A percentile compares a stretch with the other conserved stretches of the same genome.
phyloP scores from a whole-genome alignment of 257 asterid genomes.

The Rauvolfia tetraphylla region DNA sequence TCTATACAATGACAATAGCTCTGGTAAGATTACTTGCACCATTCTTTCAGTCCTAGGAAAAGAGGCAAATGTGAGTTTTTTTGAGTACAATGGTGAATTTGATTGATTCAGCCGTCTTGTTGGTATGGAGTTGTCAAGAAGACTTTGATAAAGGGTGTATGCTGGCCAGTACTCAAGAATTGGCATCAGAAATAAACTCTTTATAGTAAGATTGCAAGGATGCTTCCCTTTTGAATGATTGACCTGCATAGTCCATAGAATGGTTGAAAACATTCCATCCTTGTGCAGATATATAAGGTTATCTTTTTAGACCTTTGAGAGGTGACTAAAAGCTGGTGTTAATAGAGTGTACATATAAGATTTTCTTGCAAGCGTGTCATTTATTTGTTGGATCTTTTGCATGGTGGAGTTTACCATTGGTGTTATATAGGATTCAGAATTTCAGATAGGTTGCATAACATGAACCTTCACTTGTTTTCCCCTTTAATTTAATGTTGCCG shows the following conservation, averaged over 20 bases:
- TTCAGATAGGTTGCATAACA: background rate
- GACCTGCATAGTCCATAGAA: background rate
- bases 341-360: background rate
- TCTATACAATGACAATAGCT: background rate
- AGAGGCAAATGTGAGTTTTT: background rate
- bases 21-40: background rate
- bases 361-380: background rate
- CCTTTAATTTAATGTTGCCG: background rate
- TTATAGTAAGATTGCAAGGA: background rate
- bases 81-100: background rate
- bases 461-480: background rate
- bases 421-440: background rate
- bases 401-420: background rate
- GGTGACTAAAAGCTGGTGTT: background rate
- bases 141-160: background rate
- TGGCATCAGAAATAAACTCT: background rate
- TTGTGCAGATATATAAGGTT: background rate
- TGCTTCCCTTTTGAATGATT: background rate
- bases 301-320: background rate
- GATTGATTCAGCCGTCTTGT: background rate
- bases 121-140: background rate
- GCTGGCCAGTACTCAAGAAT: background rate
- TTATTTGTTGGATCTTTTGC: background rate
- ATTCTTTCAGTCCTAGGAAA: background rate
- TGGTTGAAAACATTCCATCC: background rate